A percentile compares a stretch with the other conserved stretches of the same genome.
Conservation (phyloP, 164 flowering plant genomes). For the Liquidambar formosana region DNA sequence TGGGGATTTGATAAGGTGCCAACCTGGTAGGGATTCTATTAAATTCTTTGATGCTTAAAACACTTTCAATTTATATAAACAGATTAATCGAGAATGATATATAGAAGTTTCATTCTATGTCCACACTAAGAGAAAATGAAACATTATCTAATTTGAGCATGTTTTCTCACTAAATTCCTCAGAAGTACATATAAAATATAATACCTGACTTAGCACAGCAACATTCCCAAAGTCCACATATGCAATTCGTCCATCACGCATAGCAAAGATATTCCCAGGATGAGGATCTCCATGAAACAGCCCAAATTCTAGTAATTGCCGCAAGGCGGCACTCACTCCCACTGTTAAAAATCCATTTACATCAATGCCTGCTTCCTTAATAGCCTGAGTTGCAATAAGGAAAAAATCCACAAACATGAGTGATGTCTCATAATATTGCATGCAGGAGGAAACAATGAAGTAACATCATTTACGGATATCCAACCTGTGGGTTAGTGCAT, state of each 20-base stretch:
- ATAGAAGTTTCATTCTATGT: too few relatives aligned
- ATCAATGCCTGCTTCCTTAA: slow-evolving; percentile 84
- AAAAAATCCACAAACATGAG: neutral
- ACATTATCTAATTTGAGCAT: neutral
- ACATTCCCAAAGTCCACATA: slow-evolving; percentile 99
- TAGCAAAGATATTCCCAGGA: slow-evolving; percentile 98
- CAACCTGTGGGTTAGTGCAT: slow-evolving; percentile 94
- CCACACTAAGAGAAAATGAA: neutral
- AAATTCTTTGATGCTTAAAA: too few relatives aligned
- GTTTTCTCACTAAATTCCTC: neutral
- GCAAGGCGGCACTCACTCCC: slow-evolving; percentile 97
- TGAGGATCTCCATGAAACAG: slow-evolving; percentile 98
- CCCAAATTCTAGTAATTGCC: slow-evolving; percentile 95
- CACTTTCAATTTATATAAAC: too few relatives aligned
- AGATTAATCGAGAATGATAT: neutral
- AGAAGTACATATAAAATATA: neutral
- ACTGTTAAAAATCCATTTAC: slow-evolving; percentile 87
- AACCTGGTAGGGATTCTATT: too few relatives aligned
- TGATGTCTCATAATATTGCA: neutral
- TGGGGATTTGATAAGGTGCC: too few relatives aligned
- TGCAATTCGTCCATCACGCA: slow-evolving; percentile 99
- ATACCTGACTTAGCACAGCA: slow-evolving; percentile 96
- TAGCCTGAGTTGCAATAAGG: slow-evolving; percentile 52
- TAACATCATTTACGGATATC: slow-evolving; percentile 6
- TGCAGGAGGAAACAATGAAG: neutral